These are phyloP conservation scores for Haberlea rhodopensis DNA, from an alignment of 257 asterid genomes.

Conservation along the genomic window DNA sequence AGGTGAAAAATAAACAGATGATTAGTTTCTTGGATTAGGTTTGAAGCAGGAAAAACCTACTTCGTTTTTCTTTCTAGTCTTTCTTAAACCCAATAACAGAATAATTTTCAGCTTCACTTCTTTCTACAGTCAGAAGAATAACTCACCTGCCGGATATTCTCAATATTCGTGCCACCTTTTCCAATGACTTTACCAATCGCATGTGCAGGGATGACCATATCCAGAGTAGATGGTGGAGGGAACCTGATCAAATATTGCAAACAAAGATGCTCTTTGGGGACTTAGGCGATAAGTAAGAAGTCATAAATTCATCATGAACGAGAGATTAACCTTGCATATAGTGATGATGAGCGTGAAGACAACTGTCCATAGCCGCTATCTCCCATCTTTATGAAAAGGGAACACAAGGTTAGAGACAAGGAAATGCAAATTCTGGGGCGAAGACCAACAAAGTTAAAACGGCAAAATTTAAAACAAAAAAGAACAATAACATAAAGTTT, in stretches of 20 bases:
- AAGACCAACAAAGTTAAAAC: slow-evolving; percentile 13
- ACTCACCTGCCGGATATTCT: slow-evolving; percentile 85
- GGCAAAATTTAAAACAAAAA: background rate
- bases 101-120: background rate
- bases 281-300: background rate
- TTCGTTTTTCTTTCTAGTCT: background rate
- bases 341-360: slow-evolving; percentile 59
- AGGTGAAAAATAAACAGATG: background rate
- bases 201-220: slow-evolving; percentile 83
- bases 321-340: slow-evolving; percentile 61
- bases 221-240: slow-evolving; percentile 73
- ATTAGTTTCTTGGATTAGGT: background rate
- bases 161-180: slow-evolving; percentile 80
- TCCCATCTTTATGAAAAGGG: slow-evolving; percentile 49
- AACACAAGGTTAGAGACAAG: slow-evolving; percentile 22
- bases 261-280: slow-evolving; percentile 10
- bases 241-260: slow-evolving; percentile 42
- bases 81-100: background rate
- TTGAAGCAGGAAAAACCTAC: background rate
- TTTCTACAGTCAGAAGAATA: slow-evolving; percentile 18
- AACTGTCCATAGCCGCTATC: slow-evolving; percentile 62
- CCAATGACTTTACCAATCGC: slow-evolving; percentile 87
- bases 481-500: background rate
- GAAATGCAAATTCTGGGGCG: slow-evolving; percentile 15
- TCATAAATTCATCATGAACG: slow-evolving; percentile 13